phyloP scores from a whole-genome alignment of 1,139 yeast genomes.

The Yamadazyma membranifaciens region DNA sequence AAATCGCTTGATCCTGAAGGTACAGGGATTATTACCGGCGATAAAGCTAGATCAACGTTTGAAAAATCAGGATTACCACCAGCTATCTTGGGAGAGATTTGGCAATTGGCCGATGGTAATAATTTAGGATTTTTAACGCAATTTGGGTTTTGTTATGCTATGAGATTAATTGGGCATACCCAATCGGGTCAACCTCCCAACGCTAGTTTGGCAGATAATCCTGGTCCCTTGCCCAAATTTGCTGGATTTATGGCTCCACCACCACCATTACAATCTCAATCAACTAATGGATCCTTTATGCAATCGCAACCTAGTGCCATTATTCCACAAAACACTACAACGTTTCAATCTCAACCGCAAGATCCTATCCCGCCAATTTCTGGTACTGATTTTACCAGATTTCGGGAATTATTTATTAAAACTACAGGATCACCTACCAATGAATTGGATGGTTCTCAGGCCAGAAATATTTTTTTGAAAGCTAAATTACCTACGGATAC shows the following conservation, averaged over 20 bases:
- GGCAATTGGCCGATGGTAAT: constrained; percentile 87
- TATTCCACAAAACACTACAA: constrained; percentile 35
- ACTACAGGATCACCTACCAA: constrained; percentile 56
- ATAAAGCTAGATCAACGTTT: constrained; percentile 78
- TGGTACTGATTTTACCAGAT: constrained; percentile 65
- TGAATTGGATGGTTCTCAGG: constrained; percentile 67
- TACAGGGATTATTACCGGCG: constrained; percentile 86
- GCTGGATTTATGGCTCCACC: constrained; percentile 20
- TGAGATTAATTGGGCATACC: constrained; percentile 86
- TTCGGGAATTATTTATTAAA: constrained; percentile 70
- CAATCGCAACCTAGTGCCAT: constrained; percentile 45
- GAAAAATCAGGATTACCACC: constrained; percentile 87
- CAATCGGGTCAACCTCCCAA: constrained; percentile 68
- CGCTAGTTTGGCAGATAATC: constrained; percentile 49
- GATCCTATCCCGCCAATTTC: constrained; percentile 60
- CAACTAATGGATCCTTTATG: constrained; percentile 45
- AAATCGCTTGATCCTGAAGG: constrained; percentile 75
- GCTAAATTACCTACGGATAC: constrained; percentile 76
- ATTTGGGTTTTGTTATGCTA: constrained; percentile 78
- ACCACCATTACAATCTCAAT: constrained; percentile 31
- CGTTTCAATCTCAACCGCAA: constrained; percentile 29
- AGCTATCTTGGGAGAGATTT: constrained; percentile 77
- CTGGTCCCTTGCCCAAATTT: constrained; percentile 61
- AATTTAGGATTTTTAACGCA: constrained; percentile 85
- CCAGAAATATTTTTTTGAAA: constrained; percentile 82